A percentile compares a stretch with the other conserved stretches of the same genome.
Conservation (phyloP, 1,139 yeast species). For the Candida neerlandica region DNA sequence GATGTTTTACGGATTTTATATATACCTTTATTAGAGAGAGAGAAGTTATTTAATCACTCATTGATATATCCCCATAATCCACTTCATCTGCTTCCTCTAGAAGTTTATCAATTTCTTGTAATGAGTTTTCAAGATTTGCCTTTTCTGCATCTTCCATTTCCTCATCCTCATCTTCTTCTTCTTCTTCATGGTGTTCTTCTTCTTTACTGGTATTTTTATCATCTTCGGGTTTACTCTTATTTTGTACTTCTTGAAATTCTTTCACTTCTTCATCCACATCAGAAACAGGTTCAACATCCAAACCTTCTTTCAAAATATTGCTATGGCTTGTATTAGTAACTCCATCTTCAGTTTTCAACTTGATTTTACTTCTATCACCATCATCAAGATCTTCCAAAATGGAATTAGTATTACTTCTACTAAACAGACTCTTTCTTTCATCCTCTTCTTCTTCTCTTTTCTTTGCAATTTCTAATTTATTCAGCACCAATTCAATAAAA, state of each 20-base stretch:
- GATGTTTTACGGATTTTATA: slow-evolving; percentile 2
- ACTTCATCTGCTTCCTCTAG: slow-evolving; percentile 46
- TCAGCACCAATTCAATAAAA: slow-evolving; percentile 36
- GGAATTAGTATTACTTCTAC: slow-evolving; percentile 18
- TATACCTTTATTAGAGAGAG: neutral
- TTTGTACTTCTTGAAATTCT: neutral
- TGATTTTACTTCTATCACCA: neutral
- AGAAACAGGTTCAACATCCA: slow-evolving; percentile 3
- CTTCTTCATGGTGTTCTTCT: slow-evolving; percentile 5
- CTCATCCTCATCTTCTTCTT: slow-evolving; percentile 14
- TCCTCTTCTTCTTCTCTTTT: slow-evolving; percentile 21
- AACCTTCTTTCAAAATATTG: neutral
- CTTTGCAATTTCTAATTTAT: slow-evolving; percentile 29
- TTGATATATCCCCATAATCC: slow-evolving; percentile 34
- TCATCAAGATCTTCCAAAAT: slow-evolving; percentile 15
- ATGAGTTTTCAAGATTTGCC: slow-evolving; percentile 23
- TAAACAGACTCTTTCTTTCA: slow-evolving; percentile 1
- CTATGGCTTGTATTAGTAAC: neutral
- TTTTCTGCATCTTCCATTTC: slow-evolving; percentile 11
- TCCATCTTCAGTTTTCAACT: slow-evolving; percentile 13
- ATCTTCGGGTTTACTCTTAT: neutral
- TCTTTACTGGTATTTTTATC: slow-evolving; percentile 6
- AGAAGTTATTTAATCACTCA: slow-evolving; percentile 16
- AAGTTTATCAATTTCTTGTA: slow-evolving; percentile 38
- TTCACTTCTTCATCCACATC: neutral